Evolutionary conservation across 495 filamentous ascomycete genomes (phyloP).

Genomic region (Neurospora sp.): DNA sequence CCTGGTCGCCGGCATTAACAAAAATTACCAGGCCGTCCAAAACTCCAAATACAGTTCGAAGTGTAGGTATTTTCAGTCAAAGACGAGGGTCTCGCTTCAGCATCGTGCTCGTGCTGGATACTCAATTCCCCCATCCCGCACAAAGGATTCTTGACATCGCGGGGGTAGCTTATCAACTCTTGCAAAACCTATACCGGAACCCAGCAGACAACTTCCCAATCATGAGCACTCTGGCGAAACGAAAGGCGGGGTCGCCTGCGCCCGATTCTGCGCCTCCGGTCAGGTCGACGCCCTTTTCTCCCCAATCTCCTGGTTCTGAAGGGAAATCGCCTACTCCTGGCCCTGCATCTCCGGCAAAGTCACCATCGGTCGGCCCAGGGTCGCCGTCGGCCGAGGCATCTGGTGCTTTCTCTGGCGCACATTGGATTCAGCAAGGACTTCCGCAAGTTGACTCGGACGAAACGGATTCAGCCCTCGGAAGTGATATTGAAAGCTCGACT

Average conservation of each 20-base stretch:
- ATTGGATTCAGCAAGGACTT: background rate
- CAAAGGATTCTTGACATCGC: background rate
- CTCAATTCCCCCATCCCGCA: background rate
- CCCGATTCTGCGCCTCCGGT: background rate
- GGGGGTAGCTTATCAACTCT: background rate
- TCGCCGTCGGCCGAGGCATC: background rate
- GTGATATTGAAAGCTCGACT: slow-evolving; percentile 16
- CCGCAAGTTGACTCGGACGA: background rate
- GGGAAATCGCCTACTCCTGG: background rate
- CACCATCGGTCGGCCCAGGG: background rate
- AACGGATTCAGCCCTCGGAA: background rate
- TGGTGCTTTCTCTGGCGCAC: background rate
- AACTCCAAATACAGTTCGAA: background rate
- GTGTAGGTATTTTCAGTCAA: background rate
- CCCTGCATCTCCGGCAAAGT: background rate
- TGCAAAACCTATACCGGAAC: background rate
- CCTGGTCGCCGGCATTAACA: background rate
- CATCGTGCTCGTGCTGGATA: background rate
- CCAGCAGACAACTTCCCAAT: background rate
- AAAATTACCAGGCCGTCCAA: background rate
- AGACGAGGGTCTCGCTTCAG: background rate
- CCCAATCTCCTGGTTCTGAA: background rate
- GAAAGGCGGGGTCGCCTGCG: background rate
- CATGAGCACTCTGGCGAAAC: background rate
- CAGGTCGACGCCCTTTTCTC: background rate